Conservation (phyloP, 108 stramenopile genomes). For the Pseudonitzschia multistriata region DNA sequence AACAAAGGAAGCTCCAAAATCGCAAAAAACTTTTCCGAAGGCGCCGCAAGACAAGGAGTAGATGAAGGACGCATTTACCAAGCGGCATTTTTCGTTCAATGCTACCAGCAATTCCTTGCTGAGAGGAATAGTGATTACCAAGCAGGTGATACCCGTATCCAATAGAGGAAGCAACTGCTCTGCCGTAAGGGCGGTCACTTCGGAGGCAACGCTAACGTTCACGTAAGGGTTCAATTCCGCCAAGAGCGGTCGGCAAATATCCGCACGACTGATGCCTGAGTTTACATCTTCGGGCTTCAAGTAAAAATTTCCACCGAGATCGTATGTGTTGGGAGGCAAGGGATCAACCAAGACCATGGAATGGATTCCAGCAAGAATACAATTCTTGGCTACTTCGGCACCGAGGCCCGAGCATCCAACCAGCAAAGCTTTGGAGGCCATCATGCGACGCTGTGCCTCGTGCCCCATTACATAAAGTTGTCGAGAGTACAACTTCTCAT, state of each 20-base stretch:
- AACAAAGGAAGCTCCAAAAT: constrained; percentile 90
- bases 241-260: constrained; percentile 51
- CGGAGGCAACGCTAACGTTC: constrained; percentile 55
- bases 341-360: constrained; percentile 77
- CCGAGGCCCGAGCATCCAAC: constrained; percentile 91
- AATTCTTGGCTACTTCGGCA: constrained; percentile 94
- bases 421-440: constrained; percentile 86
- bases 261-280: constrained; percentile 44
- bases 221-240: constrained; percentile 90
- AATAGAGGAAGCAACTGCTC: constrained; percentile 52
- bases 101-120: constrained; percentile 55
- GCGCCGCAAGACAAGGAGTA: constrained; percentile 76
- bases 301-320: constrained; percentile 89
- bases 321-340: constrained; percentile 53
- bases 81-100: constrained; percentile 76
- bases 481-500: constrained; percentile 96
- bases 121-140: constrained; percentile 77
- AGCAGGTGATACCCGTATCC: constrained; percentile 46
- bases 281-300: constrained; percentile 40
- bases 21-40: constrained; percentile 93
- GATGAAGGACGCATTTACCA: constrained; percentile 68
- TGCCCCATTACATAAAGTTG: constrained; percentile 99
- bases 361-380: constrained; percentile 90
- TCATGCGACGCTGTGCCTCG: constrained; percentile 97
- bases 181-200: constrained; percentile 52